Base-by-base conservation (phyloP, 1,139 yeast species). In the Nakaseomyces bracarensis region DNA sequence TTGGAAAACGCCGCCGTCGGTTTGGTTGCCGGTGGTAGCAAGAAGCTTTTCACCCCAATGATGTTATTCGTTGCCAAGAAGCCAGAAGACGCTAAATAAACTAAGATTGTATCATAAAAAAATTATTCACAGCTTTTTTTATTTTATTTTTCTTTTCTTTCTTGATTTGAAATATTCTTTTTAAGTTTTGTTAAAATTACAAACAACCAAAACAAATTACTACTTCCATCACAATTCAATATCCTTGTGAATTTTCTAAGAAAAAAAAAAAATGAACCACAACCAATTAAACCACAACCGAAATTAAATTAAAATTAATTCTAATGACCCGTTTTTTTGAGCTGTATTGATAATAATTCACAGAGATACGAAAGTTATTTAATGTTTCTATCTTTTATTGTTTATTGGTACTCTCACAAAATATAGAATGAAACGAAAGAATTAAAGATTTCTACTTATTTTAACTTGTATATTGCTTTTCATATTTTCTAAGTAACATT, bases 1-100 rank as follows among this genome's bases (percentile, higher is more conserved):
- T 76, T 91, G 55, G 98, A 91, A 70, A 94, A 89, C 61, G 98
- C 98, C 49, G 98, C 98, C 46, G 79, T 89, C 49, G 89, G 89
- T 65, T 77, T 91, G 61, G 96, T 89, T 47, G 85, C 78, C 47
- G 98, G 98, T 67, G 98, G 96, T 65, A 74, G 74, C 66, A 75
- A 81, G 65, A 81, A 82, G 60, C 72, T 89, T 54, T 89, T 89
- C 69, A 87, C 96, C 38, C 97, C 97, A 60, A 89, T 89, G 97
- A 82, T 85, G 91, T 74, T 89, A 64, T 89, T 80, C 64, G 75
- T 89, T 53, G 86, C 76, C 57, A 82, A 75, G 70, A 87, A 87
- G 69, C 96, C 96, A 41, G 41, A 43, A 30, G 33, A 43, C 15
- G 34, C 38, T 18, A 35, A 39, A 34, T 33, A 13, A 21, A 18